phyloP scores from a whole-genome alignment of 73 alveolate species.

The Halteria grandinella region DNA sequence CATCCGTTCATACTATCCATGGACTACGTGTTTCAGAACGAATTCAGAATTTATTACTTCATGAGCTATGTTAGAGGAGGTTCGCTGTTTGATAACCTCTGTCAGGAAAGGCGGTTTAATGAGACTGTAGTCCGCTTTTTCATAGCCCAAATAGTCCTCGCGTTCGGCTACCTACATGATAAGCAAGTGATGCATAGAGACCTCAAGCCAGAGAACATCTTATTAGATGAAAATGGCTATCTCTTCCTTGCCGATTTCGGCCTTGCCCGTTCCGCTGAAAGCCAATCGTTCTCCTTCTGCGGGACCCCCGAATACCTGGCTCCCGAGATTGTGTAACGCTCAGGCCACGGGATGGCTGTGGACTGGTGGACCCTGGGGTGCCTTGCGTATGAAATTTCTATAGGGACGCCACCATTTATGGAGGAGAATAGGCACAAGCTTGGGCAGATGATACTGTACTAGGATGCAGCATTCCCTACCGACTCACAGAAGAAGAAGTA shows the following conservation, averaged over 20 bases:
- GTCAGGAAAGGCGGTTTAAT: constrained; percentile 37
- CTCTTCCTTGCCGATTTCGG: constrained; percentile 88
- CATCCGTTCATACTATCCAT: constrained; percentile 69
- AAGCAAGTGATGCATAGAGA: constrained; percentile 79
- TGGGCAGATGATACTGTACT: constrained; percentile 53
- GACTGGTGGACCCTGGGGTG: constrained; percentile 87
- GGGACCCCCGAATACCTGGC: constrained; percentile 87
- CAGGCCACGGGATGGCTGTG: constrained; percentile 70
- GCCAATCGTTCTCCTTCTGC: constrained; percentile 68
- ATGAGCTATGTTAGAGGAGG: constrained; percentile 68
- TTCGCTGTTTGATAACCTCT: constrained; percentile 56
- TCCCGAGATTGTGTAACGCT: constrained; percentile 71
- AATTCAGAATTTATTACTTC: constrained; percentile 60
- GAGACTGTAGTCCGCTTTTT: constrained; percentile 41
- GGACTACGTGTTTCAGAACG: constrained; percentile 70
- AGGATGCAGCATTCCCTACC: constrained; percentile 63
- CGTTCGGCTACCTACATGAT: constrained; percentile 70
- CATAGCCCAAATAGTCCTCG: constrained; percentile 62
- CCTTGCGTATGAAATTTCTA: constrained; percentile 69
- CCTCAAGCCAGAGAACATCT: constrained; percentile 81
- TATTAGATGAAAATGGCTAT: constrained; percentile 74
- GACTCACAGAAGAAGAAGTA: constrained; percentile 66
- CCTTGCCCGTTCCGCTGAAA: constrained; percentile 52
- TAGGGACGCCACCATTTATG: constrained; percentile 78
- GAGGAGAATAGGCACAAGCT: constrained; percentile 64